Evolutionary conservation across 371 early-diverging fungal genomes (phyloP).

Genomic region (Dichotomocladium elegans): DNA sequence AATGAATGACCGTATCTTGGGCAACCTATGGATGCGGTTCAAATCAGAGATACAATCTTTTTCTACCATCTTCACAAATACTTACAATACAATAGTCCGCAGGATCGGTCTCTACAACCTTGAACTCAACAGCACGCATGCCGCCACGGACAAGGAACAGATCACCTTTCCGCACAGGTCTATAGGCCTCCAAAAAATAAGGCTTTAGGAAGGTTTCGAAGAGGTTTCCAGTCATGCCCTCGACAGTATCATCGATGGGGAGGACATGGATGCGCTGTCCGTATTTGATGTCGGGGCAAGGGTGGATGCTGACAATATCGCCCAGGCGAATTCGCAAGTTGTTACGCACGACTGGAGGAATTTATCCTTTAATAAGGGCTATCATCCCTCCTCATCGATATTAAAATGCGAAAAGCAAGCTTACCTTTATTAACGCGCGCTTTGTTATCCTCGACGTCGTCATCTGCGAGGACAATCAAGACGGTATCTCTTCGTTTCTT

Average conservation of each 20-base stretch:
- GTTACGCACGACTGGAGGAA: constrained; percentile 78
- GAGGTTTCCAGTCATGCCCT: constrained; percentile 95
- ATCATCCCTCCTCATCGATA: neutral
- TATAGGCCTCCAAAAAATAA: constrained; percentile 94
- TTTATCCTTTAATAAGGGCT: neutral
- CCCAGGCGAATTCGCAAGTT: constrained; percentile 98
- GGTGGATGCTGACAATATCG: constrained; percentile 96
- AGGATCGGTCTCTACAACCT: constrained; percentile 97
- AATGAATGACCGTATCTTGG: constrained; percentile 97
- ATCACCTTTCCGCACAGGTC: constrained; percentile 95
- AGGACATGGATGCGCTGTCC: constrained; percentile 95
- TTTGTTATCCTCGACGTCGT: constrained; percentile 89
- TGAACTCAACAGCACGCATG: constrained; percentile 99
- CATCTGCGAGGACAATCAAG: constrained; percentile 90
- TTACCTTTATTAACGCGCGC: constrained; percentile 92
- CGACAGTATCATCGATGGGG: constrained; percentile 98
- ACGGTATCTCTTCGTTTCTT: constrained; percentile 98
- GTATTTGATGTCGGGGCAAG: constrained; percentile 94
- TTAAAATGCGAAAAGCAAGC: constrained; percentile 1
- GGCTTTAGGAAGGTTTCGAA: constrained; percentile 98
- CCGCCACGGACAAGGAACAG: constrained; percentile 94
- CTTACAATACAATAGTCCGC: constrained; percentile 95
- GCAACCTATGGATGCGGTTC: constrained; percentile 74
- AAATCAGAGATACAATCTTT: neutral
- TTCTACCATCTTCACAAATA: too few relatives aligned